Percentiles rank a stretch among this genome's conserved stretches.
Evolutionary conservation across 2,329 filamentous ascomycete genomes (phyloP).

Genomic region (Aureobasidium sp.): DNA sequence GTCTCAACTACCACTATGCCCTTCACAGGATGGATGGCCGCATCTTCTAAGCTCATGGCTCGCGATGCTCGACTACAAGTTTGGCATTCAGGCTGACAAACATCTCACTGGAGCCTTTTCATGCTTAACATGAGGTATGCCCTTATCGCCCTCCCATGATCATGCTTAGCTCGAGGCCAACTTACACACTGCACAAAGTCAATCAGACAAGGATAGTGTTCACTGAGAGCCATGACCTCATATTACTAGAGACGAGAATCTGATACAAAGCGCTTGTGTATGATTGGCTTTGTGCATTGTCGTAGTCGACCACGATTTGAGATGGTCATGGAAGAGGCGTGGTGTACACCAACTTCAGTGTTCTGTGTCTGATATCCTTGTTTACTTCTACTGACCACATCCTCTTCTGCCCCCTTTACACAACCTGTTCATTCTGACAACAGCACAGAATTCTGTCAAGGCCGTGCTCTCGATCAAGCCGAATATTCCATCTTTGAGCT

Average conservation of each 20-base stretch:
- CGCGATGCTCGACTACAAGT: neutral
- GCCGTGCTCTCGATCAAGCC: neutral
- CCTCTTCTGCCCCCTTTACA: too few species aligned
- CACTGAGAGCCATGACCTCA: neutral
- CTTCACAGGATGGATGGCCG: neutral
- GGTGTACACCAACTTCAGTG: neutral
- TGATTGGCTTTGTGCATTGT: neutral
- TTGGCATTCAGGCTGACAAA: neutral
- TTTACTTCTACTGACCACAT: neutral
- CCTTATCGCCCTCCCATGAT: neutral
- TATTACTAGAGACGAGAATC: neutral
- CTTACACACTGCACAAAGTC: neutral
- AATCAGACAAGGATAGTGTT: neutral
- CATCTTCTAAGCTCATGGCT: neutral
- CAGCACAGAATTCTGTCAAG: constrained; percentile 7
- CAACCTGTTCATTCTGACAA: neutral
- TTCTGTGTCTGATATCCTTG: neutral
- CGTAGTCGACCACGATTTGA: neutral
- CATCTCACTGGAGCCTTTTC: neutral
- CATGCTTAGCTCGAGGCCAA: neutral
- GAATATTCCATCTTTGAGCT: constrained; percentile 8
- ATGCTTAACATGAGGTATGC: neutral
- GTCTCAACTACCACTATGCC: neutral
- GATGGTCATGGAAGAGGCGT: neutral
- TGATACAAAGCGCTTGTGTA: neutral